These are phyloP conservation scores for Phytophthora citricola DNA, from an alignment of 352 stramenopile genomes.

Conservation along the genomic window DNA sequence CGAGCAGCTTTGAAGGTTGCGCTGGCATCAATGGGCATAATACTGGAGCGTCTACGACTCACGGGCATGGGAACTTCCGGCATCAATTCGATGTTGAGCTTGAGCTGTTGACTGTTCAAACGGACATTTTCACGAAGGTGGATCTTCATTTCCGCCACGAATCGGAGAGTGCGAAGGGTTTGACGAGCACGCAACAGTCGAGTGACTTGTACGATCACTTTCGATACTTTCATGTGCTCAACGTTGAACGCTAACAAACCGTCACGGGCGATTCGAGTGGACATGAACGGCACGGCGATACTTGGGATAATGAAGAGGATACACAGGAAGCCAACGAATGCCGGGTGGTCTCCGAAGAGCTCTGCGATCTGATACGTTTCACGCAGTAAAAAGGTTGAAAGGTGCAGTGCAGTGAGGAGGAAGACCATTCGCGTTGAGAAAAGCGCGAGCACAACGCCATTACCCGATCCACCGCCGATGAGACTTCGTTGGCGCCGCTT, in stretches of 20 bases:
- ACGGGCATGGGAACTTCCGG: conserved; percentile 30
- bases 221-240: conserved; percentile 74
- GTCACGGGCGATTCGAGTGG: conserved; percentile 67
- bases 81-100: conserved; percentile 25
- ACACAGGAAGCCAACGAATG: conserved; percentile 35
- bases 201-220: conserved; percentile 72
- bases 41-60: conserved; percentile 17
- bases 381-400: conserved; percentile 69
- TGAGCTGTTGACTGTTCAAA: conserved; percentile 15
- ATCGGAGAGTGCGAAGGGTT: conserved; percentile 76
- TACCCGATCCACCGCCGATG: conserved; percentile 46
- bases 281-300: conserved; percentile 68
- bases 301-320: conserved; percentile 62
- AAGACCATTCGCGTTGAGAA: conserved; percentile 79
- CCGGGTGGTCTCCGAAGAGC: conserved; percentile 30
- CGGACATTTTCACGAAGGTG: conserved; percentile 66
- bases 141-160: conserved; percentile 84
- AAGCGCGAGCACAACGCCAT: conserved; percentile 65
- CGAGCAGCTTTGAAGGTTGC: conserved; percentile 32
- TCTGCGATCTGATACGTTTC: conserved; percentile 49
- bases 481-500: conserved; percentile 47
- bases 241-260: conserved; percentile 79
- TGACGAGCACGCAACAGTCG: conserved; percentile 68
- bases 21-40: conserved; percentile 35
- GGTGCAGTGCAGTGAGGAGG: conserved; percentile 73